Evolutionary conservation across 2,329 filamentous ascomycete species (phyloP).

Genomic region (Rasamsonia emersonii): DNA sequence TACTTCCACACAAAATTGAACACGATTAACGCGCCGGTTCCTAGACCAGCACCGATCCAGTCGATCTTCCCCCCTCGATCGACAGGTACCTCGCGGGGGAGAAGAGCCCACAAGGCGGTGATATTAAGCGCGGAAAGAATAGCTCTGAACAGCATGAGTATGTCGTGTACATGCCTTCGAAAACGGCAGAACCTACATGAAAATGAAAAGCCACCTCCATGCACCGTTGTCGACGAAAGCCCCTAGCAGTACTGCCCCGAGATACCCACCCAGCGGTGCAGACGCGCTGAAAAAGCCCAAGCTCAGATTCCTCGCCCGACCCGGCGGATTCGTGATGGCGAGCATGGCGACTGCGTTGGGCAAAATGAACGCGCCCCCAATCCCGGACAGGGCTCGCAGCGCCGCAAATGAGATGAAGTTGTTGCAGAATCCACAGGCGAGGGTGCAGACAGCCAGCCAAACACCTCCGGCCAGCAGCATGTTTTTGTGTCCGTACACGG

Average conservation of each 20-base stretch:
- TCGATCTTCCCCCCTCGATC: constrained; percentile 33
- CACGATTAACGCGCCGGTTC: constrained; percentile 32
- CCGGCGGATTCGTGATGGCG: constrained; percentile 41
- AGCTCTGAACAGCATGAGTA: constrained; percentile 9
- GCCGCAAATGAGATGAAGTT: constrained; percentile 37
- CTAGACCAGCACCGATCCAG: constrained; percentile 33
- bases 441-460: constrained; percentile 48
- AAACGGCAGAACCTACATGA: constrained; percentile 23
- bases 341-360: constrained; percentile 46
- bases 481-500: constrained; percentile 49
- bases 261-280: constrained; percentile 38
- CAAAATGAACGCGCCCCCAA: constrained; percentile 44
- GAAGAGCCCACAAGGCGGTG: constrained; percentile 15
- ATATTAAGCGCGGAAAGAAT: constrained; percentile 16
- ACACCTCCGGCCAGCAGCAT: constrained; percentile 46
- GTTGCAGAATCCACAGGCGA: constrained; percentile 41
- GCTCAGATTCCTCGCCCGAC: constrained; percentile 36
- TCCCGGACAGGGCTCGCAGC: constrained; percentile 40
- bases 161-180: background rate
- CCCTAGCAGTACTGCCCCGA: constrained; percentile 34
- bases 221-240: constrained; percentile 27
- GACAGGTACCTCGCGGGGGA: constrained; percentile 21
- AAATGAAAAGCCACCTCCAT: constrained; percentile 37
- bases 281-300: constrained; percentile 41
- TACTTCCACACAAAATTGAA: constrained; percentile 47